These are phyloP conservation scores for Debaryomyces singareniensis DNA, from an alignment of 1,139 yeast genomes.

Conservation along the genomic window DNA sequence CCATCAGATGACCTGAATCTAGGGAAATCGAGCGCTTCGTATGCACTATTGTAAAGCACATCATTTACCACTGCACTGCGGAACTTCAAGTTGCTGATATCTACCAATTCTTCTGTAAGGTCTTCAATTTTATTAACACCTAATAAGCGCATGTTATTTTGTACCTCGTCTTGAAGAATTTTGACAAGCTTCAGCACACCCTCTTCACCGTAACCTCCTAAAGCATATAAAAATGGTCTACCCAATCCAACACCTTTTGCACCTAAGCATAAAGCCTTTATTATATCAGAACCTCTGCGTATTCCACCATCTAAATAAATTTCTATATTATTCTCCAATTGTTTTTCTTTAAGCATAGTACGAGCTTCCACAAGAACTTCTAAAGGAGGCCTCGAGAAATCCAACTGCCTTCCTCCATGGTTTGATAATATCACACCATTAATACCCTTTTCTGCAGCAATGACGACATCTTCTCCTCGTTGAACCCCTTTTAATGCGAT, in stretches of 20 bases:
- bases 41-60: neutral
- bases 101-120: slow-evolving; percentile 19
- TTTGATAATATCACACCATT: slow-evolving; percentile 42
- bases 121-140: slow-evolving; percentile 28
- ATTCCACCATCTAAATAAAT: slow-evolving; percentile 47
- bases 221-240: slow-evolving; percentile 14
- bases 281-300: slow-evolving; percentile 40
- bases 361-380: slow-evolving; percentile 42
- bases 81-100: slow-evolving; percentile 4
- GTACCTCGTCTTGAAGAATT: slow-evolving; percentile 4
- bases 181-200: slow-evolving; percentile 10
- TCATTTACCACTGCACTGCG: neutral
- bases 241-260: slow-evolving; percentile 29
- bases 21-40: neutral
- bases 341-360: slow-evolving; percentile 28
- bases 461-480: slow-evolving; percentile 36
- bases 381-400: slow-evolving; percentile 34
- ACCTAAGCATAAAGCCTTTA: slow-evolving; percentile 44
- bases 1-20: neutral
- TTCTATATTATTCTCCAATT: slow-evolving; percentile 34
- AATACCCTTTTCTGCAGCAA: slow-evolving; percentile 33
- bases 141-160: slow-evolving; percentile 3
- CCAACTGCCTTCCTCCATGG: slow-evolving; percentile 46
- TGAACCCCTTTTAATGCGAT: slow-evolving; percentile 41
- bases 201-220: slow-evolving; percentile 16